Base-by-base conservation (phyloP, 805 yeast species). In the Danielia reshetovae region DNA sequence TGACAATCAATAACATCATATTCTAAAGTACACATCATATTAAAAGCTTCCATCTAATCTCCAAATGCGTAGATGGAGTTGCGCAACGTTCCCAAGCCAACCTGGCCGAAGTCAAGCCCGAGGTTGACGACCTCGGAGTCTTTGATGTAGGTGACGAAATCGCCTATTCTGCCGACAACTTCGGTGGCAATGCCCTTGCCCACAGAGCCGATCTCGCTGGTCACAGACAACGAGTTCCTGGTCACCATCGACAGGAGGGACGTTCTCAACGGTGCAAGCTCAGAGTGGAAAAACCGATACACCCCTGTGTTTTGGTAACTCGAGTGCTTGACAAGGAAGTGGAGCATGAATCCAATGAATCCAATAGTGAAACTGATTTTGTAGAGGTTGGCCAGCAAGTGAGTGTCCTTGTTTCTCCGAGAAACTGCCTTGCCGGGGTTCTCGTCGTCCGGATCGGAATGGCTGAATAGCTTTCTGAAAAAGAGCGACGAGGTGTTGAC, bases 341-440 rank as follows among this genome's bases (percentile, higher is more conserved):
- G 72, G 13, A 64, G 30, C 32, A 65, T 21, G 30, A 66, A 50
- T 2, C 72, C 71, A 23, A 65, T 48, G 28, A 65, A 51, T 1
- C 72, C 72, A 18, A 66, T 55, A 1, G 69, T 58, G 34, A 65
- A 42, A 28, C 70, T 62, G 18, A 64, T 33, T 34, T 52, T 57
- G 42, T 60, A 60, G 13, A 65, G 36, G 24, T 51, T 51, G 17
- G 43, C 40, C 16, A 46, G 12, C 17, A 35, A 2, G 27, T 29
- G 30, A 9, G 25, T 18, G 7, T 42, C 29, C n/a, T 36, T 42
- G 16, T 16, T 32, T 7, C 18, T 27, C 19, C 18, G 16, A 2
- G 18, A 14, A 5, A 12, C 27, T 15, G 12, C 21, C 18, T 39
- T 38, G 13, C 30, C 38, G 6, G 13, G 30, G 14, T 34, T 27